Base-by-base conservation (phyloP, 2,329 filamentous ascomycete species). In the Juglanconis sp. region DNA sequence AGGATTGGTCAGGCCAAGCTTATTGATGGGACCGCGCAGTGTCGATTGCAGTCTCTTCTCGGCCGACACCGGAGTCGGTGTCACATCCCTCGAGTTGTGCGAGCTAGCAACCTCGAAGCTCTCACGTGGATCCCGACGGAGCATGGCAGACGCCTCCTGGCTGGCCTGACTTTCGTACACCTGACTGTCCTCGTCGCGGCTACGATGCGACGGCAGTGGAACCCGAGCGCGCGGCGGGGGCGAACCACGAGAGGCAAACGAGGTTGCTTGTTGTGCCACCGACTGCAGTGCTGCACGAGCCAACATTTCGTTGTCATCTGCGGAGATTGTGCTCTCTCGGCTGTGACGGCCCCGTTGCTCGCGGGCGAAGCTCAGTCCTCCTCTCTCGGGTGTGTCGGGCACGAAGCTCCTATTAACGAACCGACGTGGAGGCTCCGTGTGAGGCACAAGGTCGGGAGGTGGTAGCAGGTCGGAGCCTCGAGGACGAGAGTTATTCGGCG, bases 281-380 rank as follows among this genome's bases (percentile, higher is more conserved):
- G 79, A 80, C 63, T 81, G 76, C 13, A 85, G 67, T 0, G 82
- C 82, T 61, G 83, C 80, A 4, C 82, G 77, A 1, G 81, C 81
- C 31, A 85, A 74, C 67, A 85, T 82, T 66, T 81, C 84, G 54
- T 81, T 83, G 60, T 87, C 82, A 59, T 82, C 82, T 24, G 85
- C 88, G 1, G 91, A 95, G 53, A 95, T 92, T 1, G 91, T 96
- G 76, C 90, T 94, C 72, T 96, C 92, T 62, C 91, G 86, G 72
- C 91, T 92, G 73, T 87, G 86, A 56, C 85, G 84, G 42, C 84
- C 80, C 53, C 77, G 77, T 24, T 78, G 76, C 8, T 42, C 53
- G 15, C 47, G 57, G 70, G 71, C 13, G 74, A 72, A 8, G 73
- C 72, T 54, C 68, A 68, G 24, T 65, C 64, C 44, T 65, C 64